Base-by-base conservation (phyloP, 495 filamentous ascomycete genomes). In the Niebla homalea region DNA sequence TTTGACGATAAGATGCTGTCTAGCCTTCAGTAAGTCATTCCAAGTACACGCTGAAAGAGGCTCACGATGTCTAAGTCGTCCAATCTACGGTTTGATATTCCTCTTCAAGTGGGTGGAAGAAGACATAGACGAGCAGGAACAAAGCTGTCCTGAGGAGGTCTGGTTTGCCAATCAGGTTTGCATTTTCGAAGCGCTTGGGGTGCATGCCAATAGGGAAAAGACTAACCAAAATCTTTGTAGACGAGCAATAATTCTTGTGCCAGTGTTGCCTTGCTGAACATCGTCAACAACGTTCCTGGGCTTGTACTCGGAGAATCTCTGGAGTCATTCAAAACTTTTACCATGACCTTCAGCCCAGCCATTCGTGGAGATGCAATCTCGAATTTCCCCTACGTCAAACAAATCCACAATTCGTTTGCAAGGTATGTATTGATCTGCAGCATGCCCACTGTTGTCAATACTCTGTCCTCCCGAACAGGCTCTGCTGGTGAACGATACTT, bases 131-230 rank as follows among this genome's bases (percentile, higher is more conserved):
- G 73, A 76, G 48, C 70, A 80, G 53, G 74, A 77, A 56, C 62
- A 69, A 11, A 72, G 59, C 37, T 85, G 81, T 52, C 82, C 85
- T 0, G 68, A 80, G 16, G 70, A 80, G 5, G 64, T 95, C 25
- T 98, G 92, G 92, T 96, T 96, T 66, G 88, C 88, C 14, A 96
- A 95, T 57, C 92, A 97, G 68, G 84, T 86, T 41, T 21, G 6
- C 11, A 32, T 11, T 1, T 32, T 32, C 29, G 1, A 0, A 32
- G 7, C 4, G 25, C 25, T 12, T 7, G 29, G 29, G 3, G 29
- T 12, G 29, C 25, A 7, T 32, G 48, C 10, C 22, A n/a, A 1
- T 19, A 36, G 1, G 3, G 16, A 26, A 10, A 8, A 18, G 6
- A 44, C 18, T 48, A 18, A 56, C 49, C 58, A 14, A 60, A 36